Evolutionary conservation across 163 green algal genomes (phyloP), one percentile per base, ranked within the genome.

Genomic region (Scenedesmus sp.): DNA sequence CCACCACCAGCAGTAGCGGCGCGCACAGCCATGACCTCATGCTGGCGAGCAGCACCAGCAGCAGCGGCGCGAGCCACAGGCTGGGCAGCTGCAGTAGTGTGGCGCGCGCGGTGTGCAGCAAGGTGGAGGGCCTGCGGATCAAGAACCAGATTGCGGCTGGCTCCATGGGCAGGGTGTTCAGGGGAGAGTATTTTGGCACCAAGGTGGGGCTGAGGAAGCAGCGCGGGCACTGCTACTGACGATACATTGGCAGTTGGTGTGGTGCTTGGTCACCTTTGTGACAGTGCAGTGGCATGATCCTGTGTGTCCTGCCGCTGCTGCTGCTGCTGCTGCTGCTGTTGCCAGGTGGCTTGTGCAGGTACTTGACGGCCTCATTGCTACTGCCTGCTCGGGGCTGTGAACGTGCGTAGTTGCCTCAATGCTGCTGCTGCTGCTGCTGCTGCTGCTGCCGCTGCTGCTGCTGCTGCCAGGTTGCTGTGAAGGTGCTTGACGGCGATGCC

Each of bases 401-500:
- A 46, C 34, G 34, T 46, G 34, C 34, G 34, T 46, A 66, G 59
- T 66, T 66, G 59, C 9, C 16, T 56, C 76, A 18, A 57, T 16
- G 26, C 9, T 66, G 59, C 59, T 66, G 52, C 9, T 66, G 54
- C 81, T 46, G 52, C 79, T 16, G 3, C n/a, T 5, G 15, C 23
- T 67, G 56, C 82, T 55, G 1, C 9, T 70, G n/a, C 16, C n/a
- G 20, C 10, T 87, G 52, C 52, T 73, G 46, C 46, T 73, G 59
- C 59, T 67, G 54, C 59, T 66, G 59, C 26, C 88, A 79, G 3
- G 94, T 95, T 13, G 94, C 92, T 7, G 93, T 96, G 62, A 96
- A 96, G 93, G 92, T 95, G 62, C 89, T 92, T n/a, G 89, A 92
- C 34, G n/a, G 81, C 34, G 60, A 84, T 23, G 52, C 62, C n/a